Evolutionary conservation across 225 moss, liverwort and hornwort species (phyloP), one percentile per base, ranked within the genome.

Genomic region (Polytrichum commune): DNA sequence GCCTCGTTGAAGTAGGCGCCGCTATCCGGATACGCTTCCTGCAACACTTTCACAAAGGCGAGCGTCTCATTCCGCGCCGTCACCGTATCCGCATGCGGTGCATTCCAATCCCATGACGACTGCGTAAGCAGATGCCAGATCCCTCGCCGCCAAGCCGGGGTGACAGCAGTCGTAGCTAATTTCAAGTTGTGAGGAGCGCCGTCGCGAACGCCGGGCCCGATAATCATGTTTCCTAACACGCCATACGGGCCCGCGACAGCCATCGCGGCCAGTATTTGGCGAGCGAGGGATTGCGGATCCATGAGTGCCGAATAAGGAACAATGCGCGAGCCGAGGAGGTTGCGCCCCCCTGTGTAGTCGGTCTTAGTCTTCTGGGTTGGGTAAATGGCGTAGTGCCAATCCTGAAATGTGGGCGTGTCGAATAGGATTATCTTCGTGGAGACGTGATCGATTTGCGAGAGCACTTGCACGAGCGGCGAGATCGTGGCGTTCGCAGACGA

Each of bases 81-180:
- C 8, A 7, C 8, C 60, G 16, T 53, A 19, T 38, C 61, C 3
- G 0, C 53, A 0, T 9, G 46, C 24, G 27, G 35, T 61, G 60
- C 46, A 27, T 46, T 46, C 27, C 61, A 68, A 46, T 6, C 60
- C 66, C 62, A 74, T 0, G 0, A 4, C 3, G 61, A 5, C 5
- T 1, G 1, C 3, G 7, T 1, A 6, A 0, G 0, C 22, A 76
- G 0, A 0, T 66, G 13, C 71, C 70, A 79, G 6, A 73, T 5
- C n/a, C 72, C 75, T 19, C 68, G 19, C 0, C 68, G 76, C 68
- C 76, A 76, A n/a, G 72, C 76, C 55, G 75, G 68, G 2, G 81
- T 81, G 13, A 77, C 73, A 0, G 74, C 56, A 35, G 64, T 56
- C 8, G 33, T 8, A 8, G 33, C 33, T 8, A 33, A 33, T 33